Evolutionary conservation across 768 basidiomycete genomes (phyloP).

Genomic region (Suillus ampliporus): DNA sequence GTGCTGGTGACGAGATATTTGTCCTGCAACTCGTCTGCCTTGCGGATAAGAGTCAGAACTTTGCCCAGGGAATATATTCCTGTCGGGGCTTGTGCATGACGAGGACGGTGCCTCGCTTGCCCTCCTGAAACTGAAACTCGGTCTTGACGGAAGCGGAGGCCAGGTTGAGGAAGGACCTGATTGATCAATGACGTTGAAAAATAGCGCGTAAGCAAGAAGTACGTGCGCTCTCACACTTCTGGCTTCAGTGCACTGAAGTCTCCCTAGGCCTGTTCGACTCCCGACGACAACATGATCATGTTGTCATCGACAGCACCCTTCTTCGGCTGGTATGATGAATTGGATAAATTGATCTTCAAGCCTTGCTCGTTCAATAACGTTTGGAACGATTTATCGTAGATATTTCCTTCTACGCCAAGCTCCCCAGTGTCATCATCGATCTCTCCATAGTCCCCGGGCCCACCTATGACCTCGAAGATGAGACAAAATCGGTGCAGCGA

Average conservation of each 20-base stretch:
- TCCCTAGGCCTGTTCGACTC: conserved; percentile 20
- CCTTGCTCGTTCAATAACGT: conserved; percentile 17
- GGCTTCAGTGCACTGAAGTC: conserved; percentile 21
- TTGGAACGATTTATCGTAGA: conserved; percentile 32
- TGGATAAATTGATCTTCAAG: conserved; percentile 8
- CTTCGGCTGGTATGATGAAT: conserved; percentile 18
- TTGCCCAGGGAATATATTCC: conserved; percentile 24
- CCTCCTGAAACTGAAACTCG: conserved; percentile 39
- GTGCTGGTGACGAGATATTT: conserved; percentile 40
- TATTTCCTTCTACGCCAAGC: conserved; percentile 37
- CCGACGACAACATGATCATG: conserved; percentile 29
- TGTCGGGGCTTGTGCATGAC: conserved; percentile 38
- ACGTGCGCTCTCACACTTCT: conserved; percentile 24
- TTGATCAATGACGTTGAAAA: neutral
- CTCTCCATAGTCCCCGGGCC: conserved; percentile 42
- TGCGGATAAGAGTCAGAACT: conserved; percentile 31
- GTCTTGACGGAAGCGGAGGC: conserved; percentile 38
- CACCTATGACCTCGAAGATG: conserved; percentile 28
- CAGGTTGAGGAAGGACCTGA: conserved; percentile 26
- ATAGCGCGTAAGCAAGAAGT: neutral
- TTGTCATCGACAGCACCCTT: conserved; percentile 25
- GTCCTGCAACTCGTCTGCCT: conserved; percentile 28
- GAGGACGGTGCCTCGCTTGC: conserved; percentile 39
- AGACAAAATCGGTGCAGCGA: too few relatives aligned
- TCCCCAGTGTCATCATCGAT: conserved; percentile 36